Base-by-base conservation (phyloP, 2,329 filamentous ascomycete species). In the Cryphonectria parasitica region DNA sequence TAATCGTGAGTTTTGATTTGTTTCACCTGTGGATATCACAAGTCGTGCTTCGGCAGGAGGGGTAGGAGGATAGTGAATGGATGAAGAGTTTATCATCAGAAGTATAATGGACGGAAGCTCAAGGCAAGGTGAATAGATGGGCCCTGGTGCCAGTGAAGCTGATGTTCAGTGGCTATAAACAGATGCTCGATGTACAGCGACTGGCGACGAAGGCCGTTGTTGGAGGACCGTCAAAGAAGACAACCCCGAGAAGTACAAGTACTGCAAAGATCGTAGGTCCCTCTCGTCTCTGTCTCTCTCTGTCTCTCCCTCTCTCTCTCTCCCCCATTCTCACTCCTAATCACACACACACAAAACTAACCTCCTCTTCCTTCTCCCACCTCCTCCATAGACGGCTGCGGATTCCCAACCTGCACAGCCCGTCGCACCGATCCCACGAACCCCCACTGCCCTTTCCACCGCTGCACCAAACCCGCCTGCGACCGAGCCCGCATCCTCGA, bases 221-320 rank as follows among this genome's bases (percentile, higher is more conserved):
- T 66, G 39, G n/a, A 72, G 70, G 52, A 66, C 66, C 15, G 73
- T 77, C 19, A 76, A 74, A 69, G 70, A 74, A 15, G 71, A 71
- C 0, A 70, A 76, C 41, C 75, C 76, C n/a, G 65, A 66, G 19
- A 71, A 63, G 49, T 77, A 68, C 60, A 70, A 69, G 28, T 76
- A 71, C 31, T 77, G 76, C 66, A 68, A 66, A 15, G 73, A 74
- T 15, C 75, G 75, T 77, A 64, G 64, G 75, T 73, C 4, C 19
- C 28, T 22, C n/a, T 43, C 19, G 15, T 13, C 4, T 3, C 8
- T 41, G 39, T 41, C 39, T 22, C 11, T 41, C 39, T 41, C 39
- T 39, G 4, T 39, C 34, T 34, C 39, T 39, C 39, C 10, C 39
- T 10, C 39, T 41, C 39, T 19, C 41, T 1, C 13, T 2, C 28